Evolutionary conservation across 2,329 filamentous ascomycete species (phyloP), one percentile per base, ranked within the genome.

Genomic region (Fusarium sp.): DNA sequence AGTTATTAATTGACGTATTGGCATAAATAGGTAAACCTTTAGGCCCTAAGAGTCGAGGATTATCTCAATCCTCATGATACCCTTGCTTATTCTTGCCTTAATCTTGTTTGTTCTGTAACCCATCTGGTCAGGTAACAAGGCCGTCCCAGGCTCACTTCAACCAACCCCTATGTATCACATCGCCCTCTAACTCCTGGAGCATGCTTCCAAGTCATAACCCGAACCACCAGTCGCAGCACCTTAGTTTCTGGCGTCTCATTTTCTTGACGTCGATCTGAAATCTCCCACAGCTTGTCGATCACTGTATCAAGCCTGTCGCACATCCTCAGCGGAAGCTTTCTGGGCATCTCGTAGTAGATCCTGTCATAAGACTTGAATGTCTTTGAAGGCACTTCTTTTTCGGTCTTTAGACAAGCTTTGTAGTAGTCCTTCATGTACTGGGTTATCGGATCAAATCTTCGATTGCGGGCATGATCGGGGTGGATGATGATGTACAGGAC

Each of bases 121-220:
- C n/a, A n/a, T n/a, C n/a, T n/a, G n/a, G n/a, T n/a, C n/a, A n/a
- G n/a, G n/a, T n/a, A n/a, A n/a, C n/a, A n/a, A n/a, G n/a, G n/a
- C n/a, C n/a, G n/a, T n/a, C n/a, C n/a, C n/a, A n/a, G n/a, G n/a
- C n/a, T n/a, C n/a, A n/a, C n/a, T n/a, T n/a, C n/a, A n/a, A n/a
- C n/a, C n/a, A n/a, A n/a, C n/a, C n/a, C n/a, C n/a, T n/a, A n/a
- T n/a, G n/a, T 11, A 10, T 53, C 40, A 11, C 41, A 52, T 10
- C 27, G 21, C 5, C 27, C 41, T 18, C 25, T 21, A 1, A 46
- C 21, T 9, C 27, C 35, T 20, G 25, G 25, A 3, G 25, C 40
- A 23, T 53, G 14, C 18, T 29, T 31, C 55, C 55, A 58, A 3
- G 55, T 40, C 55, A 58, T 58, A 5, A 58, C 11, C 13, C 55